Percentiles rank a stretch among this genome's conserved stretches.
phyloP scores from a whole-genome alignment of 2,329 filamentous ascomycete species.

The Aspergillus neoniger region DNA sequence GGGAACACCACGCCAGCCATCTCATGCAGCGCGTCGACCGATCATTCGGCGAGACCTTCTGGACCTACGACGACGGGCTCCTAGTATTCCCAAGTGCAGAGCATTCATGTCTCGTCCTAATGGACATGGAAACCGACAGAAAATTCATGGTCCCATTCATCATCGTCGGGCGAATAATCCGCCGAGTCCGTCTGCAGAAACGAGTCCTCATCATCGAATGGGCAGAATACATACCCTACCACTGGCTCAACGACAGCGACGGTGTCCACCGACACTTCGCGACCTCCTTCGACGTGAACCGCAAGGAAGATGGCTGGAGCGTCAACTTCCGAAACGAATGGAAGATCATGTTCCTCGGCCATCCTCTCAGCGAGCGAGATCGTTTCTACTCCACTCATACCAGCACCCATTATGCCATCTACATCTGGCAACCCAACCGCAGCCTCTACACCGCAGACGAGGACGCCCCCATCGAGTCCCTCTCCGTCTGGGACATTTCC shows the following conservation, averaged over 20 bases:
- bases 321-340: slow-evolving; percentile 60
- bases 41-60: slow-evolving; percentile 46
- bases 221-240: slow-evolving; percentile 56
- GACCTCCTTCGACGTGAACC: slow-evolving; percentile 57
- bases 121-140: slow-evolving; percentile 53
- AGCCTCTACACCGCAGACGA: slow-evolving; percentile 56
- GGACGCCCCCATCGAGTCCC: slow-evolving; percentile 59
- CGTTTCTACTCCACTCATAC: slow-evolving; percentile 66
- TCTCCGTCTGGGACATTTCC: slow-evolving; percentile 63
- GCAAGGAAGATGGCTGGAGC: slow-evolving; percentile 38
- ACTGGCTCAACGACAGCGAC: slow-evolving; percentile 55
- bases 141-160: slow-evolving; percentile 56
- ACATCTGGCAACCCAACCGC: slow-evolving; percentile 62
- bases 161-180: slow-evolving; percentile 51
- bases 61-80: slow-evolving; percentile 61
- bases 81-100: slow-evolving; percentile 54
- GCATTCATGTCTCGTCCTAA: slow-evolving; percentile 43
- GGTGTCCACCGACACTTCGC: slow-evolving; percentile 61
- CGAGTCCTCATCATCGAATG: slow-evolving; percentile 65
- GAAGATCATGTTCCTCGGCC: slow-evolving; percentile 61
- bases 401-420: slow-evolving; percentile 61
- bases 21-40: slow-evolving; percentile 33
- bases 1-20: slow-evolving; percentile 45
- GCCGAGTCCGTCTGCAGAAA: slow-evolving; percentile 57
- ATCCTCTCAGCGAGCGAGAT: slow-evolving; percentile 57